Evolutionary conservation across 2,329 filamentous ascomycete genomes (phyloP).

Genomic region (Plectosphaerella plurivora): DNA sequence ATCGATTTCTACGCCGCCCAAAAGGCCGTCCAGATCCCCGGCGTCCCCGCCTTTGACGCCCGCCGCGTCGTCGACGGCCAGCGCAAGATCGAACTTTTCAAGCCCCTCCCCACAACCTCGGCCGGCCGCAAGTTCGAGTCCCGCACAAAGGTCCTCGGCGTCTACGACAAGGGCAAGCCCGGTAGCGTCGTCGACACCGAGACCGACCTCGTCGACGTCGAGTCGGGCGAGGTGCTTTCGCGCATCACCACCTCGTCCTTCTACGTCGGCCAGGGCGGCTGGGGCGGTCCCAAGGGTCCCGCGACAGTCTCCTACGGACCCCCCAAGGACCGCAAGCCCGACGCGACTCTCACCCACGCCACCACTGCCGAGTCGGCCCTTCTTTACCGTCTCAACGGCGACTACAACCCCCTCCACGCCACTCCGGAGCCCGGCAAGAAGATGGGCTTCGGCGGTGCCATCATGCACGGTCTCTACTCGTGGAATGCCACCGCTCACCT

Average conservation of each 20-base stretch:
- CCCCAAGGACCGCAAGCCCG: constrained; percentile 66
- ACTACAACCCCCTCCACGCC: constrained; percentile 91
- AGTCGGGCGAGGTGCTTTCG: constrained; percentile 65
- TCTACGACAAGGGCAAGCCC: constrained; percentile 86
- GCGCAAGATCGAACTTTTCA: constrained; percentile 72
- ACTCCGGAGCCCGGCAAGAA: constrained; percentile 78
- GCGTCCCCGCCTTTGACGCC: constrained; percentile 71
- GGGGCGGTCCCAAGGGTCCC: constrained; percentile 88
- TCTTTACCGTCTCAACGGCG: constrained; percentile 81
- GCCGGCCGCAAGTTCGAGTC: constrained; percentile 71
- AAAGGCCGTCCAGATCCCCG: constrained; percentile 63
- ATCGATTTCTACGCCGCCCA: constrained; percentile 78
- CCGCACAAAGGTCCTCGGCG: constrained; percentile 72
- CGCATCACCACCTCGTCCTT: constrained; percentile 68
- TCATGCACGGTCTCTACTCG: constrained; percentile 84
- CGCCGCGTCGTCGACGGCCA: constrained; percentile 78
- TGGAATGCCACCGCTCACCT: constrained; percentile 78
- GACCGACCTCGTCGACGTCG: constrained; percentile 68
- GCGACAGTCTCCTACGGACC: constrained; percentile 74
- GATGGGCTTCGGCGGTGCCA: constrained; percentile 88
- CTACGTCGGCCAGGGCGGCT: constrained; percentile 73
- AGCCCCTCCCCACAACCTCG: constrained; percentile 68
- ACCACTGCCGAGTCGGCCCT: constrained; percentile 69
- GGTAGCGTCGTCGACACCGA: constrained; percentile 80
- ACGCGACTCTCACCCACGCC: constrained; percentile 65